Conservation (phyloP, 1,139 yeast species). For the Geotrichum bryndzae region DNA sequence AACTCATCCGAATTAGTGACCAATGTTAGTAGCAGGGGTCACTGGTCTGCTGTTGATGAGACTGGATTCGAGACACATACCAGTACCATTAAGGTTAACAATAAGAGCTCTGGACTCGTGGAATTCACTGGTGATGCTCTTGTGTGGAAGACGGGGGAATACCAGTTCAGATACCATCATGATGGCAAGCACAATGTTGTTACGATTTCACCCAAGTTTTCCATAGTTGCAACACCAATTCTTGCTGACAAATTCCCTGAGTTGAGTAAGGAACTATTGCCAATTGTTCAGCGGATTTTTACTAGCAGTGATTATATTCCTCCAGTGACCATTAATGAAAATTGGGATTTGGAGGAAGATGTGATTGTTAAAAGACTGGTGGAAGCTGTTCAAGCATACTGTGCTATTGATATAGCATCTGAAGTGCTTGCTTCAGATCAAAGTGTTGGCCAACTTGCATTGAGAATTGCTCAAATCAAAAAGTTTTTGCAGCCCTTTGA, state of each 20-base stretch:
- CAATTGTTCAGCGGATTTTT: conserved; percentile 27
- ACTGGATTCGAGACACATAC: conserved; percentile 27
- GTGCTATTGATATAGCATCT: conserved; percentile 34
- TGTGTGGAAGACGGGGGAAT: conserved; percentile 66
- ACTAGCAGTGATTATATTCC: conserved; percentile 22
- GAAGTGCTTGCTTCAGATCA: conserved; percentile 32
- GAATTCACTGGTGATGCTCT: conserved; percentile 48
- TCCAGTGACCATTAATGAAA: conserved; percentile 25
- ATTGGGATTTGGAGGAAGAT: conserved; percentile 27
- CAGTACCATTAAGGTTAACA: conserved; percentile 20
- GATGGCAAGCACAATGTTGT: conserved; percentile 68
- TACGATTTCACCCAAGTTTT: conserved; percentile 65
- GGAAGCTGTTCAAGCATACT: conserved; percentile 29
- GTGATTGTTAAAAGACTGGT: conserved; percentile 30
- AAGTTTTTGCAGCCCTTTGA: conserved; percentile 30
- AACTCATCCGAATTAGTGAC: conserved; percentile 58
- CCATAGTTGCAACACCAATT: conserved; percentile 42
- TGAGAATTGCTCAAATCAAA: conserved; percentile 28
- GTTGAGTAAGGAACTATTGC: conserved; percentile 31
- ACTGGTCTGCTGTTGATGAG: conserved; percentile 56
- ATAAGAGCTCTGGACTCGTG: conserved; percentile 44
- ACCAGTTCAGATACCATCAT: conserved; percentile 71
- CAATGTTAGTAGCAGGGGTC: conserved; percentile 56
- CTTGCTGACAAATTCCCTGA: conserved; percentile 27
- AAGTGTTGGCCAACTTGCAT: conserved; percentile 29